These are phyloP conservation scores for Carex arenaria DNA, from an alignment of 202 grass and related monocot genomes.

Conservation along the genomic window DNA sequence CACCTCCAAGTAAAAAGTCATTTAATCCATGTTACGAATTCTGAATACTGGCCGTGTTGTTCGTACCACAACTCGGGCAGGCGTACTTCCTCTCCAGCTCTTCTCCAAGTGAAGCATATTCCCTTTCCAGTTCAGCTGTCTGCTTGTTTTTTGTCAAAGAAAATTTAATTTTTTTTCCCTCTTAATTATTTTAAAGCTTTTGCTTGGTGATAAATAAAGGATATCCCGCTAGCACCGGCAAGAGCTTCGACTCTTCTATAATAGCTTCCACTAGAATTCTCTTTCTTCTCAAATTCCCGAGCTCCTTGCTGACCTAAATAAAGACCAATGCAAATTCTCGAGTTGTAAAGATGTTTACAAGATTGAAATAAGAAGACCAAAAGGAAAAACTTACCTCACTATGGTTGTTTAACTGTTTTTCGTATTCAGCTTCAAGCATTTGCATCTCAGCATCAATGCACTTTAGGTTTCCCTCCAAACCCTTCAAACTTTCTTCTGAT, in stretches of 20 bases:
- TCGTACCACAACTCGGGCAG: conserved; percentile 52
- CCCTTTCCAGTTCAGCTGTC: conserved; percentile 43
- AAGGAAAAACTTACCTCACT: conserved; percentile 27
- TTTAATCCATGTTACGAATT: neutral
- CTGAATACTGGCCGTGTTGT: conserved; percentile 48
- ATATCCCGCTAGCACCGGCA: conserved; percentile 68
- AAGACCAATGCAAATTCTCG: neutral
- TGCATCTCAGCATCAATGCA: conserved; percentile 37
- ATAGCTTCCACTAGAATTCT: conserved; percentile 59
- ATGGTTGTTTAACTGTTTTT: conserved; percentile 42
- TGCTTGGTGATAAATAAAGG: conserved; percentile 38
- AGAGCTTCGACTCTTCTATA: conserved; percentile 48
- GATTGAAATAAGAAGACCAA: neutral
- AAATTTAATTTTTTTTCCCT: neutral
- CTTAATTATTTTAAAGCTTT: neutral
- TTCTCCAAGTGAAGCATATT: conserved; percentile 47
- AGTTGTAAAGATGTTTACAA: neutral
- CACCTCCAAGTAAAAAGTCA: neutral
- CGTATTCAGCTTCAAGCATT: conserved; percentile 46
- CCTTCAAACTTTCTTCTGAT: conserved; percentile 36
- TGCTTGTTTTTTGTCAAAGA: conserved; percentile 72
- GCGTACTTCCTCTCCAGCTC: conserved; percentile 45
- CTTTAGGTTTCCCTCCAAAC: conserved; percentile 34
- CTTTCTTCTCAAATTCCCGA: conserved; percentile 51
- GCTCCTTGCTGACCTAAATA: conserved; percentile 46